Evolutionary conservation across 768 basidiomycete species (phyloP).

Genomic region (Lentinula detonsa): DNA sequence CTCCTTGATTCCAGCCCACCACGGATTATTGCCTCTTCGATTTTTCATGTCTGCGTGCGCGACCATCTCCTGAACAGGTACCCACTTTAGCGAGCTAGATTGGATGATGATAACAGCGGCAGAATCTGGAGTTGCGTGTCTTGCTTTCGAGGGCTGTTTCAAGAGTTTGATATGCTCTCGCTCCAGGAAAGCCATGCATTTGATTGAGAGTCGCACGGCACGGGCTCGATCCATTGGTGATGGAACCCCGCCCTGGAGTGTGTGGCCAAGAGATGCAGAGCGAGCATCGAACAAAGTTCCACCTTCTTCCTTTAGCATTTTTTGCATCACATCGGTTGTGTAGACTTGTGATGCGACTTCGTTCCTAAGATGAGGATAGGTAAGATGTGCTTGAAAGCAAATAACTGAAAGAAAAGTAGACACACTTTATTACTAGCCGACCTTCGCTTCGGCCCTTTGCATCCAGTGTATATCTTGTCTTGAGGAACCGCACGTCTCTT

Average conservation of each 20-base stretch:
- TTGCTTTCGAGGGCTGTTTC: slow-evolving; percentile 43
- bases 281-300: slow-evolving; percentile 87
- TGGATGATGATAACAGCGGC: slow-evolving; percentile 93
- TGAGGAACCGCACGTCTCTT: slow-evolving; percentile 83
- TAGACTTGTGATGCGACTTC: slow-evolving; percentile 86
- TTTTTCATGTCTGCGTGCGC: slow-evolving; percentile 88
- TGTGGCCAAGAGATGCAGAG: slow-evolving; percentile 94
- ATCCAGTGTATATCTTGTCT: slow-evolving; percentile 79
- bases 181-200: slow-evolving; percentile 95
- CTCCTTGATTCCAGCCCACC: slow-evolving; percentile 71
- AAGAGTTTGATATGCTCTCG: slow-evolving; percentile 57
- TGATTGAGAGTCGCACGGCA: slow-evolving; percentile 82
- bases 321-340: slow-evolving; percentile 85
- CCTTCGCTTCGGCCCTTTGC: slow-evolving; percentile 88
- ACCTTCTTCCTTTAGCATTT: slow-evolving; percentile 96
- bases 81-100: slow-evolving; percentile 73
- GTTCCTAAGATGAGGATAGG: slow-evolving; percentile 44
- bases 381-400: not conserved
- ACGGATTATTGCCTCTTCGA: slow-evolving; percentile 67
- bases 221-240: slow-evolving; percentile 92
- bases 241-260: slow-evolving; percentile 92
- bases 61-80: slow-evolving; percentile 79
- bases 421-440: slow-evolving; percentile 85
- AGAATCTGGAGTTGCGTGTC: slow-evolving; percentile 53
- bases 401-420: slow-evolving; percentile 4